These are phyloP conservation scores for Pachysandra terminalis DNA, from an alignment of 164 flowering plant genomes.

Conservation along the genomic window DNA sequence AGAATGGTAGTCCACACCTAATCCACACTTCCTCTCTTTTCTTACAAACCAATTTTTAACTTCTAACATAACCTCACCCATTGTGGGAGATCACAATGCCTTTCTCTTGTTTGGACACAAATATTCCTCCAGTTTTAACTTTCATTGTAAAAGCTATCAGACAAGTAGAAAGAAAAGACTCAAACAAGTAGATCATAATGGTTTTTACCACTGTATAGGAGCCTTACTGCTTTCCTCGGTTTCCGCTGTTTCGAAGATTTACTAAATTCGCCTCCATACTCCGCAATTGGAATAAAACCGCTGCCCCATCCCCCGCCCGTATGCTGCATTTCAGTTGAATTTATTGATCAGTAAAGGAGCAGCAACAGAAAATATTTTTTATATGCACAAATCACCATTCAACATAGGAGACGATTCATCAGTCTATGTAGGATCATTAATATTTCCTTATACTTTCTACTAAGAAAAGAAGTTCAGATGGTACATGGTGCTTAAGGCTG, in stretches of 20 bases:
- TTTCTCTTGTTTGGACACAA: no score
- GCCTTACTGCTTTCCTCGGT: conserved; percentile 62
- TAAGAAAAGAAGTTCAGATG: no score
- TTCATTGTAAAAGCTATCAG: not conserved
- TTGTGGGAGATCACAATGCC: no score
- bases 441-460: no score
- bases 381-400: not conserved
- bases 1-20: no score
- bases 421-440: not conserved
- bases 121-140: not conserved
- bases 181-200: conserved; percentile 83
- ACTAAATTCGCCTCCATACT: conserved; percentile 72
- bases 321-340: conserved; percentile 48
- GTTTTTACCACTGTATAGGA: conserved; percentile 82
- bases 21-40: no score
- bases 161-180: no score
- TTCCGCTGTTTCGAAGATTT: conserved; percentile 44
- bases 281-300: conserved; percentile 89
- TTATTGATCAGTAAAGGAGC: not conserved
- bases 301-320: conserved; percentile 42
- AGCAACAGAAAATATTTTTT: not conserved
- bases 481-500: no score
- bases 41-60: no score
- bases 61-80: no score
- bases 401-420: not conserved